phyloP scores from a whole-genome alignment of 2,329 filamentous ascomycete species.

The Amesomyces nigricolor region DNA sequence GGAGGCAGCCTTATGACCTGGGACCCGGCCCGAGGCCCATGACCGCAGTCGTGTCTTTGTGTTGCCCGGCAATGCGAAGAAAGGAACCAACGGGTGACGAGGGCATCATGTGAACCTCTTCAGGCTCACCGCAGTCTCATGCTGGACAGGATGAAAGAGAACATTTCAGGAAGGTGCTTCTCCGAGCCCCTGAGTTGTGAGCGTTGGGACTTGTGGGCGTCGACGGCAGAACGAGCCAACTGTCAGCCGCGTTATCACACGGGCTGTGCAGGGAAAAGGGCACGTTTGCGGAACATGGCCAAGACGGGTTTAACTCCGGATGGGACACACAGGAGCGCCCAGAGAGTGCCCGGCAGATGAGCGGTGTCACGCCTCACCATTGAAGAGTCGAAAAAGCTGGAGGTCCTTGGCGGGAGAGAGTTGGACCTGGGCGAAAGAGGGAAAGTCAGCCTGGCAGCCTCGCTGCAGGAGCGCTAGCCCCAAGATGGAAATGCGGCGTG shows the following conservation, averaged over 20 bases:
- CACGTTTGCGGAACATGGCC: background rate
- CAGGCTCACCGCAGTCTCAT: constrained; percentile 5
- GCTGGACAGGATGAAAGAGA: background rate
- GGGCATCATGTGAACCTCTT: background rate
- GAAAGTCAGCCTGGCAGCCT: background rate
- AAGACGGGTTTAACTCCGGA: background rate
- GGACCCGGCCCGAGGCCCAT: no score
- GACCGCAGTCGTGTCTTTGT: background rate
- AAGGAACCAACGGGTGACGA: background rate
- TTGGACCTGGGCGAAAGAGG: no score
- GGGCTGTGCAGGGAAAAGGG: no score
- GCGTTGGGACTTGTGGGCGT: background rate
- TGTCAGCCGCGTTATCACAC: background rate
- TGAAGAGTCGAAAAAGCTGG: no score
- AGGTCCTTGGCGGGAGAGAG: no score
- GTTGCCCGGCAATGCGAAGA: background rate
- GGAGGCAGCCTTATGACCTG: background rate
- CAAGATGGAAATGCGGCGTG: constrained; percentile 20
- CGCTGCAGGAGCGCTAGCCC: constrained; percentile 13
- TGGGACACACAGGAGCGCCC: no score
- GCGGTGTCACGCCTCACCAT: no score
- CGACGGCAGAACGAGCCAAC: background rate
- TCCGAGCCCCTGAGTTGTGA: background rate
- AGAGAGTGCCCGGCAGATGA: no score
- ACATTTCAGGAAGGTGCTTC: background rate